A percentile compares a stretch with the other conserved stretches of the same genome.
phyloP scores from a whole-genome alignment of 2,329 filamentous ascomycete genomes.

The Verticillium tricorpus region DNA sequence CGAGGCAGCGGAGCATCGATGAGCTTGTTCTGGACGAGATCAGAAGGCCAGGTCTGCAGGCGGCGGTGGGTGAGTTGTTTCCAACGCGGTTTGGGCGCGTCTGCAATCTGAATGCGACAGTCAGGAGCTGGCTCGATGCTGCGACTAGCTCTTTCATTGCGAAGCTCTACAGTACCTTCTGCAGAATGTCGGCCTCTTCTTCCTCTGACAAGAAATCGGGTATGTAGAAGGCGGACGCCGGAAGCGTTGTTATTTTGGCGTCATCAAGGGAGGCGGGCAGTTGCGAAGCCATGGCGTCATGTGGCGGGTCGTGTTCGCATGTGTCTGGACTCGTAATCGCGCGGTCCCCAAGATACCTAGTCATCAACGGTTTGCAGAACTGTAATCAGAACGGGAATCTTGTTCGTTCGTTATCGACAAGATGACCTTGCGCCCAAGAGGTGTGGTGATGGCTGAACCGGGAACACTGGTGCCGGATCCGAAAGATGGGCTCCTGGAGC shows the following conservation, averaged over 20 bases:
- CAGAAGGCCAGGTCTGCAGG: slow-evolving; percentile 85
- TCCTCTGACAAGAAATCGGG: slow-evolving; percentile 73
- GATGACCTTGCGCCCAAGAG: background rate
- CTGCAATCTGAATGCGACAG: slow-evolving; percentile 49
- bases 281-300: background rate
- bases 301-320: background rate
- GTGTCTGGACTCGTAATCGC: background rate
- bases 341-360: background rate
- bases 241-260: slow-evolving; percentile 49
- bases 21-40: slow-evolving; percentile 73
- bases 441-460: background rate
- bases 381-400: too few species aligned
- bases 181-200: slow-evolving; percentile 67
- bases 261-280: slow-evolving; percentile 47
- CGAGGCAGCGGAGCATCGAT: slow-evolving; percentile 67
- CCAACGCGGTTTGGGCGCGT: slow-evolving; percentile 74
- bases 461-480: background rate
- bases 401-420: background rate
- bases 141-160: background rate
- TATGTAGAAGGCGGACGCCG: slow-evolving; percentile 74
- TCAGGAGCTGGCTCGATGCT: slow-evolving; percentile 16
- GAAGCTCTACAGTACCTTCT: slow-evolving; percentile 50
- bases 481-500: background rate
- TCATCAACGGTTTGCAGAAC: too few species aligned
- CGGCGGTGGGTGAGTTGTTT: slow-evolving; percentile 82